A percentile compares a stretch with the other conserved stretches of the same genome.
Evolutionary conservation across 371 early-diverging fungal species (phyloP).

Genomic region (Syncephalis plumigaleata): DNA sequence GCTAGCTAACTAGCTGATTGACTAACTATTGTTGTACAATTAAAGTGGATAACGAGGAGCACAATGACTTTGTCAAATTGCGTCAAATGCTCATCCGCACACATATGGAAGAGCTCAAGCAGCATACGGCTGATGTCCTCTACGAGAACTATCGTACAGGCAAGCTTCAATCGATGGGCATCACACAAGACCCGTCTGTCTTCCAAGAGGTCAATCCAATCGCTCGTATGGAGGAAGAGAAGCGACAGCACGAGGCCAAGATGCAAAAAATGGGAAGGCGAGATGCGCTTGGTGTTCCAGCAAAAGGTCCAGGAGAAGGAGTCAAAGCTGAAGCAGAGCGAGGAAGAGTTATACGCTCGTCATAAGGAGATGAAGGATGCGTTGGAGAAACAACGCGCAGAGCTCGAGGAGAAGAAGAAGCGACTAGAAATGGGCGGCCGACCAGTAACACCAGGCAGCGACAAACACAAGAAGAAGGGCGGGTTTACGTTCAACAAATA

Average conservation of each 20-base stretch:
- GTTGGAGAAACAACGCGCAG: constrained; percentile 79
- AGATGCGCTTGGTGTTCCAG: constrained; percentile 95
- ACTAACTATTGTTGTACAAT: too few species aligned
- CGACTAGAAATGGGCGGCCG: constrained; percentile 58
- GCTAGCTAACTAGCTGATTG: too few species aligned
- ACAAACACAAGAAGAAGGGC: constrained; percentile 1
- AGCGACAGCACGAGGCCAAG: constrained; percentile 80
- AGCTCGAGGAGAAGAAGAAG: constrained; percentile 87
- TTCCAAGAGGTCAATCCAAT: constrained; percentile 79
- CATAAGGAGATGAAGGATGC: constrained; percentile 95
- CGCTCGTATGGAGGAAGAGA: constrained; percentile 86
- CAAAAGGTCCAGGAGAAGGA: constrained; percentile 97
- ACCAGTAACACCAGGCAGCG: constrained; percentile 64
- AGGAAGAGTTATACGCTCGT: constrained; percentile 90
- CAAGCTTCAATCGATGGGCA: constrained; percentile 65
- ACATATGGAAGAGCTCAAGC: constrained; percentile 85
- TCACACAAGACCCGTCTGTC: constrained; percentile 58
- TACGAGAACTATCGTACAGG: constrained; percentile 85
- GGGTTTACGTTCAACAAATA: constrained; percentile 1
- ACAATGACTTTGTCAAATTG: constrained; percentile 89
- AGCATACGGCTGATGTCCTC: constrained; percentile 62
- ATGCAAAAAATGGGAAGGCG: constrained; percentile 94
- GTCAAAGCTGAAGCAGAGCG: constrained; percentile 86
- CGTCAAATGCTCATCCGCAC: constrained; percentile 79
- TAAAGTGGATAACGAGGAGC: constrained; percentile 73